Conservation (phyloP, 116 monocot genomes). For the Dioscorea cayenensis region DNA sequence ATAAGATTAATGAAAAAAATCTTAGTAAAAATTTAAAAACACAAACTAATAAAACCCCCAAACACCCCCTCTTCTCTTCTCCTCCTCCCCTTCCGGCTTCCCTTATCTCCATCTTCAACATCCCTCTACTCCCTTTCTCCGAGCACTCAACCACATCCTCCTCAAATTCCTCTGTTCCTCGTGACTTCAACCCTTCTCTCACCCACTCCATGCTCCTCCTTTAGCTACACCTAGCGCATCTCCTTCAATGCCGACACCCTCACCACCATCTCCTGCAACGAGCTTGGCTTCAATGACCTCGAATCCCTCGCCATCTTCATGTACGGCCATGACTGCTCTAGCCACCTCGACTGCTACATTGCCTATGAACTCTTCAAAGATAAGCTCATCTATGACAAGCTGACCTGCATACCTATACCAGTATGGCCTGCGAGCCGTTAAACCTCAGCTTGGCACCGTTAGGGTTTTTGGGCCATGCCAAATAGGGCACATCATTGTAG, state of each 20-base stretch:
- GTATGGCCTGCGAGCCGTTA: too few species aligned
- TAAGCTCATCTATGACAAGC: conserved; percentile 33
- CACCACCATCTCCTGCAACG: conserved; percentile 17
- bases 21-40: too few species aligned
- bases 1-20: too few species aligned
- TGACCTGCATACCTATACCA: too few species aligned
- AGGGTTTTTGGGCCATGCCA: too few species aligned
- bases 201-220: conserved; percentile 56
- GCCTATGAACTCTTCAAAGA: conserved; percentile 71
- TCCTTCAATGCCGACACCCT: conserved; percentile 50
- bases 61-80: conserved; percentile 11
- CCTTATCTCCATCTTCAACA: conserved; percentile 38
- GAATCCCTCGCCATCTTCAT: conserved; percentile 61
- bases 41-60: neutral
- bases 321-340: conserved; percentile 42
- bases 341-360: conserved; percentile 48
- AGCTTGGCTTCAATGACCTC: conserved; percentile 60
- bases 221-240: conserved; percentile 30
- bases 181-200: conserved; percentile 49
- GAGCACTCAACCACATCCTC: conserved; percentile 56
- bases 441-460: too few species aligned
- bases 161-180: conserved; percentile 59
- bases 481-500: too few species aligned
- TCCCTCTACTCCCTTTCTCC: conserved; percentile 14
- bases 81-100: neutral